Base-by-base conservation (phyloP, 2,329 filamentous ascomycete species). In the Rhytidhysteron rufulum region DNA sequence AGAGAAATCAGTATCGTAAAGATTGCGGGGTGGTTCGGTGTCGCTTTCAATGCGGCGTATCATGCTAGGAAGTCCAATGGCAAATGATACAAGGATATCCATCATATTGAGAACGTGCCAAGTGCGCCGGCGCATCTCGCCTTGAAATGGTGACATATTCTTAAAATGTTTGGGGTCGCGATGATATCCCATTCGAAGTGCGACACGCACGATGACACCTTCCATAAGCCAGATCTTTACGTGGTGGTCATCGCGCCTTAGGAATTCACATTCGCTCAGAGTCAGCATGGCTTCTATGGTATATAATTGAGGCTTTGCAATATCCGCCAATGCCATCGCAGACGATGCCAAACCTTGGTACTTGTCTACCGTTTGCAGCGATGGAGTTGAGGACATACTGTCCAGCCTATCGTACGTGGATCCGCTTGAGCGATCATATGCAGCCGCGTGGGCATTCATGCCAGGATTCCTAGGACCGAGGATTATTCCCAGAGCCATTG, bases 181-280 rank as follows among this genome's bases (percentile, higher is more conserved):
- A 37, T 68, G 66, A 40, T 65, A 65, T 3, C 66, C 66, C 62
- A 66, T 65, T 6, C 56, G 50, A 42, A 57, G 40, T 6, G 55
- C 55, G 1, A 53, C 42, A n/a, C 53, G 48, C n/a, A 57, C 27
- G 2, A 40, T 41, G 6, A 56, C 43, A 9, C 50, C 54, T 18
- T 51, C 45, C 43, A 55, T 47, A n/a, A 57, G 40, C 50, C 50
- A 58, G 9, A 53, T 47, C 41, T 51, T 54, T 9, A 47, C 39
- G 24, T 57, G 49, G 22, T 44, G 40, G 30, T 55, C 52, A 34
- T 54, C 48, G 19, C 52, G 40, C 27, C 48, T 34, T 16, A 57
- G 19, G 25, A 54, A 53, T 25, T 58, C 53, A 29, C 49, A 51
- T 27, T 50, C 46, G 5, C 40, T 30, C 27, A 51, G 47, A 2